Conservation (phyloP, 192 early-diverging fungal genomes). For the Coemansia furcata region DNA sequence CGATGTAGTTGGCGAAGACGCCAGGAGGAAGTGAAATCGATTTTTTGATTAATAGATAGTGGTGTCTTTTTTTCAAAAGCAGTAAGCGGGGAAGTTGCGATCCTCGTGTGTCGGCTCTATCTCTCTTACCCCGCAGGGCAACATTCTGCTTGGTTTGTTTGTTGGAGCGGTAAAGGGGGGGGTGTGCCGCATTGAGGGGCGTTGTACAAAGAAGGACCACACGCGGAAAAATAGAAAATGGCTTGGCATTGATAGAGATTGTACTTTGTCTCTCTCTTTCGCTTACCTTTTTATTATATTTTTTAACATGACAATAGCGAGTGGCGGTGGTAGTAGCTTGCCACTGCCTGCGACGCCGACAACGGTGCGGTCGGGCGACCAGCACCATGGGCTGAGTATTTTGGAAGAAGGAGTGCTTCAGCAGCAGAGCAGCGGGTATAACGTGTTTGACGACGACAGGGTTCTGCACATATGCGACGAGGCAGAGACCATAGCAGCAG, state of each 20-base stretch:
- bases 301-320: not conserved
- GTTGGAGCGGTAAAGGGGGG: not conserved
- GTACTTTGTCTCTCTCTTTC: not conserved
- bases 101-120: too few species aligned
- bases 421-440: slow-evolving; percentile 14
- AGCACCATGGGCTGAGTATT: slow-evolving; percentile 16
- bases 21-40: slow-evolving; percentile 3
- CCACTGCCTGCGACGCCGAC: not conserved
- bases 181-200: not conserved
- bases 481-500: not conserved
- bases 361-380: not conserved
- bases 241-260: slow-evolving; percentile 2
- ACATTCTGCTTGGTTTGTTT: not conserved
- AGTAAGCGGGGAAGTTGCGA: not conserved
- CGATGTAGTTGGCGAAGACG: slow-evolving; percentile 50
- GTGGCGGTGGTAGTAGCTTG: not conserved
- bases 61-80: not conserved
- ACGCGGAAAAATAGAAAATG: not conserved
- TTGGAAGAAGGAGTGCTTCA: slow-evolving; percentile 45
- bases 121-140: not conserved
- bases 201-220: not conserved
- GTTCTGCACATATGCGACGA: slow-evolving; percentile 38
- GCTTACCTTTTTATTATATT: not conserved
- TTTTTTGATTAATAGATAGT: not conserved
- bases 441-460: slow-evolving; percentile 34